Conservation (phyloP, 495 filamentous ascomycete genomes). For the Lophium mytilinum region DNA sequence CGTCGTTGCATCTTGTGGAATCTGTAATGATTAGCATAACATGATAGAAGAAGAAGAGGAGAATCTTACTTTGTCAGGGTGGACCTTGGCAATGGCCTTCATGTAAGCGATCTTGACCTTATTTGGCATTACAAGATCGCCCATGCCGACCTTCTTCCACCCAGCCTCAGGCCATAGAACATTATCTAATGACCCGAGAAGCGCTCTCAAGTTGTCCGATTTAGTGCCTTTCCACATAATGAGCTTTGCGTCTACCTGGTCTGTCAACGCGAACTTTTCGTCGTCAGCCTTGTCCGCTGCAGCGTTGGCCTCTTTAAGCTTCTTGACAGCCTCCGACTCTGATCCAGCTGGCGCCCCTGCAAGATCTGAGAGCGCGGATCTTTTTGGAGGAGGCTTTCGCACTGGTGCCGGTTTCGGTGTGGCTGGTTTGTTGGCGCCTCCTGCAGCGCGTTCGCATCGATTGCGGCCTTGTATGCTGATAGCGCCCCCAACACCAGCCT, state of each 20-base stretch:
- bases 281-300: constrained; percentile 77
- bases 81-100: constrained; percentile 97
- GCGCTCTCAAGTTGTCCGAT: constrained; percentile 81
- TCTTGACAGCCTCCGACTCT: constrained; percentile 57
- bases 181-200: constrained; percentile 78
- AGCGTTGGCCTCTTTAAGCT: constrained; percentile 71
- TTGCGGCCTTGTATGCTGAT: constrained; percentile 80
- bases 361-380: constrained; percentile 25
- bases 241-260: constrained; percentile 72
- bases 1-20: constrained; percentile 79
- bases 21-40: constrained; percentile 41
- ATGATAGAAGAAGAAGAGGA: not conserved
- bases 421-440: constrained; percentile 44
- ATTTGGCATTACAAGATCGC: constrained; percentile 77
- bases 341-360: constrained; percentile 28
- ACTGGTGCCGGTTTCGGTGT: constrained; percentile 11
- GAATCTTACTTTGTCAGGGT: constrained; percentile 87
- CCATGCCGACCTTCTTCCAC: constrained; percentile 95
- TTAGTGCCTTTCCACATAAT: constrained; percentile 78
- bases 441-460: constrained; percentile 78
- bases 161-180: constrained; percentile 87
- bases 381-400: constrained; percentile 13
- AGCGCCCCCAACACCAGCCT: constrained; percentile 72
- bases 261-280: constrained; percentile 83
- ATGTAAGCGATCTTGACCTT: constrained; percentile 97